Evolutionary conservation across 805 yeast genomes (phyloP), one percentile per base, ranked within the genome.

Genomic region (Candida namnaoensis): DNA sequence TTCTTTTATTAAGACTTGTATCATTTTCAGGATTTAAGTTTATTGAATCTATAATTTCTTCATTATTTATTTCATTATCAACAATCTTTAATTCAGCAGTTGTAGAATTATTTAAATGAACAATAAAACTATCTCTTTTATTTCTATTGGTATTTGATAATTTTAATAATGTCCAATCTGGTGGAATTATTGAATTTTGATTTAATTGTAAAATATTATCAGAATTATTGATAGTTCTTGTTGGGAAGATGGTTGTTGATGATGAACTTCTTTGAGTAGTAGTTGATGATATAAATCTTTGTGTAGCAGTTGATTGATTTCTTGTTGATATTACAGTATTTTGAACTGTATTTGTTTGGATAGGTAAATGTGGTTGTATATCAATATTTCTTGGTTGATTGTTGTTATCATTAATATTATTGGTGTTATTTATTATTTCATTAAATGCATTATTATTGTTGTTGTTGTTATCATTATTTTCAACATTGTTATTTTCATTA

Each of bases 161-260:
- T 25, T 51, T 53, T 37, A 54, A 42, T 7, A 52, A 34, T 0
- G 52, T 47, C 59, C 59, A 54, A 38, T 46, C 58, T n/a, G 57
- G 56, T 30, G 59, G 57, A 4, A 42, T 36, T 13, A 54, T 13
- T 5, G 54, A 46, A 25, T 47, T 43, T 1, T 43, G 39, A 24
- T 41, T 37, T 12, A 47, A 15, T 23, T 39, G 37, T 14, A 47
- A 10, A 2, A 32, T 23, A 24, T 38, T 39, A 3, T 27, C 30
- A 12, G n/a, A 8, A 12, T 12, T 30, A 12, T 11, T 13, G 33
- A 12, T 6, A 7, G n/a, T 3, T 11, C n/a, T n/a, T n/a, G n/a
- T n/a, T n/a, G n/a, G n/a, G n/a, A n/a, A n/a, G n/a, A n/a, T n/a
- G n/a, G 19, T 19, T 19, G 19, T 19, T 19, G 19, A 19, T 19